Evolutionary conservation across 768 basidiomycete species (phyloP), one percentile per base, ranked within the genome.

Genomic region (Hebeloma cylindrosporum): DNA sequence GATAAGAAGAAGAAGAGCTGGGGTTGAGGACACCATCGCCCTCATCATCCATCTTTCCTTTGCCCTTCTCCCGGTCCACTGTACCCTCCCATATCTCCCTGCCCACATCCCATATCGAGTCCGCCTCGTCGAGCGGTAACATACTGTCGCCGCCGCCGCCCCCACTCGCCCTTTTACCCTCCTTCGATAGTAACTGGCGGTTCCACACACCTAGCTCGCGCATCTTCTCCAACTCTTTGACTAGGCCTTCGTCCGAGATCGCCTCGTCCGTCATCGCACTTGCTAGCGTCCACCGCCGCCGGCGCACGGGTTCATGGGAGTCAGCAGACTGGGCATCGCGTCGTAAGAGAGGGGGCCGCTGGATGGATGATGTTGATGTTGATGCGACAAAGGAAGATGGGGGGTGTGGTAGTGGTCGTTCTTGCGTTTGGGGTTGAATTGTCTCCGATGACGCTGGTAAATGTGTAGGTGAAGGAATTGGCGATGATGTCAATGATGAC

Each of bases 231-330:
- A 80, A 64, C 36, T 65, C 67, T 30, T 68, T 60, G 4, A 80
- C 65, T 3, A 80, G 62, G 21, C 65, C 66, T 41, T 73, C 76
- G 53, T 80, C 75, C 3, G 75, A 67, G 43, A 79, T 64, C 13
- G 61, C 72, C 27, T 77, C 71, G 40, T 78, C 72, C 25, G 69
- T 73, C 56, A 79, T 70, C 26, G 76, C 79, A 48, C 68, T 71
- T 1, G 72, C 71, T 32, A 78, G 65, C 3, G 68, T 74, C 69
- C 66, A 71, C 22, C 52, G 46, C 23, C 53, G 47, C 11, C 45
- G 37, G 7, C 57, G 47, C 3, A 36, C 21, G 14, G 35, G 32
- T 7, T 27, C 34, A 3, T 26, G 42, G 13, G 50, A 45, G 16
- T 38, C 39, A 21, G 46, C 46, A 17, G 47, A 27, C 28, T 33